Conservation (phyloP, 2,329 filamentous ascomycete species). For the Metarhizium brunneum region DNA sequence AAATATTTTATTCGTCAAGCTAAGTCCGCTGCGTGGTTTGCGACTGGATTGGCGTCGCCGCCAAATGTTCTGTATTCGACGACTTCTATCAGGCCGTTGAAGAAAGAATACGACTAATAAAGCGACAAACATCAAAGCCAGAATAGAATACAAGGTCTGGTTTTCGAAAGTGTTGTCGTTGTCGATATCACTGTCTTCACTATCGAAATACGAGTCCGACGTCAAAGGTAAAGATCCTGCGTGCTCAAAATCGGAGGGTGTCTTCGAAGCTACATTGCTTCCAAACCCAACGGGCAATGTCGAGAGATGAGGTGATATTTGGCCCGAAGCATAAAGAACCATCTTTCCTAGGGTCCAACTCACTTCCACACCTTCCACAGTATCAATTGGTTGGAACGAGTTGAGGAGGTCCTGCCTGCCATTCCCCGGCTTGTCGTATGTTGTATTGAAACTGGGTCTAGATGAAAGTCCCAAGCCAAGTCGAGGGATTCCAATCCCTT, state of each 20-base stretch:
- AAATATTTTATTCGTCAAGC: slow-evolving; percentile 57
- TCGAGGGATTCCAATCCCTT: slow-evolving; percentile 88
- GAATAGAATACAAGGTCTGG: background rate
- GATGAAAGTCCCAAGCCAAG: slow-evolving; percentile 62
- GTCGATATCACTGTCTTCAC: slow-evolving; percentile 26
- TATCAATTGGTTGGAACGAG: slow-evolving; percentile 86
- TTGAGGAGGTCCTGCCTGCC: slow-evolving; percentile 69
- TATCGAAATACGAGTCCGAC: slow-evolving; percentile 24
- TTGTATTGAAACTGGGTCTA: slow-evolving; percentile 53
- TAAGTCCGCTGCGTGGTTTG: slow-evolving; percentile 42
- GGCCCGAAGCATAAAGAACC: slow-evolving; percentile 85
- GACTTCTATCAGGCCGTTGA: slow-evolving; percentile 67
- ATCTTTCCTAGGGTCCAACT: slow-evolving; percentile 98
- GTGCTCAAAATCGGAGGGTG: slow-evolving; percentile 74
- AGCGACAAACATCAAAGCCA: slow-evolving; percentile 46
- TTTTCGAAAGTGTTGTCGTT: background rate
- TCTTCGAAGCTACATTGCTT: slow-evolving; percentile 58
- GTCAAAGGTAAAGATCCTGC: slow-evolving; percentile 49
- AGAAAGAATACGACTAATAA: slow-evolving; percentile 64
- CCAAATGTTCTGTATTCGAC: slow-evolving; percentile 19
- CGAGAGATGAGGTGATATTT: slow-evolving; percentile 56
- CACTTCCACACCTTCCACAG: slow-evolving; percentile 83
- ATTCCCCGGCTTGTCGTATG: slow-evolving; percentile 58
- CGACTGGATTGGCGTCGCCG: slow-evolving; percentile 16
- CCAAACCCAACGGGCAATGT: slow-evolving; percentile 81